Evolutionary conservation across 352 stramenopile species (phyloP).

Genomic region (Pelagophyceae sp.): DNA sequence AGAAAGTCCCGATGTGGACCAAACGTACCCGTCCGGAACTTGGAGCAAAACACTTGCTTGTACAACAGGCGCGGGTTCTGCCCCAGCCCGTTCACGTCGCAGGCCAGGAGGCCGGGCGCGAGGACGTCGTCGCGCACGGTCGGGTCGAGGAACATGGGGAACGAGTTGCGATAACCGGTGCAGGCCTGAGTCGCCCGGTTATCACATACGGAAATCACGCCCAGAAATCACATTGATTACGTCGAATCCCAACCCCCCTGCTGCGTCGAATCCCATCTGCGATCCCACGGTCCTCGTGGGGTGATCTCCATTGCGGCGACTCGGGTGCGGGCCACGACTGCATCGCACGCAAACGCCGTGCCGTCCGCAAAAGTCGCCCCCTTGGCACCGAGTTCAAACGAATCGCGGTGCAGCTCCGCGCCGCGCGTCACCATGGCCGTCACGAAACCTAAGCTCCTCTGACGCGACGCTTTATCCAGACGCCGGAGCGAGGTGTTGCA

Average conservation of each 20-base stretch:
- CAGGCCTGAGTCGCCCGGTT: no score
- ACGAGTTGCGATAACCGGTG: constrained; percentile 39
- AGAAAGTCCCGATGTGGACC: no score
- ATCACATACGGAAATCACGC: no score
- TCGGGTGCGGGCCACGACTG: no score
- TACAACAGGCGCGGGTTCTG: constrained; percentile 31
- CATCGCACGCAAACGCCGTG: constrained; percentile 36
- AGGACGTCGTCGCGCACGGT: constrained; percentile 26
- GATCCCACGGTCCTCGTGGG: no score
- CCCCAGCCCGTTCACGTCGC: background rate
- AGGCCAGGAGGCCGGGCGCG: background rate
- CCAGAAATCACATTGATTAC: no score
- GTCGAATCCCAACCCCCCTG: no score
- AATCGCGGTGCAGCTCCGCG: constrained; percentile 33
- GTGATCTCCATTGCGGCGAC: no score
- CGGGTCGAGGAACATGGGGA: constrained; percentile 38
- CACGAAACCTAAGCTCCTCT: no score
- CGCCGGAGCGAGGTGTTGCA: no score
- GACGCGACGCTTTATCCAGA: no score
- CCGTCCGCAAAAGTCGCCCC: constrained; percentile 36
- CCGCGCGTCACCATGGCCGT: constrained; percentile 36
- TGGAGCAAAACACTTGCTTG: constrained; percentile 37
- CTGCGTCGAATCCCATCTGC: no score
- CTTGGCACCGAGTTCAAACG: constrained; percentile 33
- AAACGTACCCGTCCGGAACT: constrained; percentile 26